These are phyloP conservation scores for Abrus pulchellus DNA, from an alignment of 306 rosid genomes.

Conservation along the genomic window DNA sequence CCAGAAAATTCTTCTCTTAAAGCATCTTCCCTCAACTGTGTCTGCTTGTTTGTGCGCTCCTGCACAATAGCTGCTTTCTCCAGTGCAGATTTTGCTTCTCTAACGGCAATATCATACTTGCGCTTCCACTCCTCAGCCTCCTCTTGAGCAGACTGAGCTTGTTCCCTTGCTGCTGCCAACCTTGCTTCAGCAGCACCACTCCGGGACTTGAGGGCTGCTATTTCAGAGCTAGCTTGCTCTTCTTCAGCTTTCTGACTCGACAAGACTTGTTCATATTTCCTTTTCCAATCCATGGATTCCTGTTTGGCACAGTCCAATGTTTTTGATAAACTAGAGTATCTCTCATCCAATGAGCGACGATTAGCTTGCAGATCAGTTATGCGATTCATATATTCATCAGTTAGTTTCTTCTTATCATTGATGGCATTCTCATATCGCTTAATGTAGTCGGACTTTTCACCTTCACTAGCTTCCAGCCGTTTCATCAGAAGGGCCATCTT, in stretches of 20 bases:
- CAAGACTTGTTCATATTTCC: conserved; percentile 76
- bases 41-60: conserved; percentile 81
- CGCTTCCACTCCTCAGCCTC: conserved; percentile 98
- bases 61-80: conserved; percentile 89
- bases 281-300: conserved; percentile 86
- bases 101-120: conserved; percentile 80
- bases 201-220: conserved; percentile 83
- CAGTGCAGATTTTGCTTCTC: conserved; percentile 89
- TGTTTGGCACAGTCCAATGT: conserved; percentile 79
- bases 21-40: conserved; percentile 91
- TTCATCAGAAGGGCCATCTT: conserved; percentile 72
- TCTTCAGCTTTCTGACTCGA: conserved; percentile 87
- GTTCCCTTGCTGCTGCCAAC: conserved; percentile 91
- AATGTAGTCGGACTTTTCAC: conserved; percentile 77
- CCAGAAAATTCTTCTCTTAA: conserved; percentile 82
- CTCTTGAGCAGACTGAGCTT: conserved; percentile 92
- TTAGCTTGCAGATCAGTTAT: conserved; percentile 81
- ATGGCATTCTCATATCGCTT: conserved; percentile 89
- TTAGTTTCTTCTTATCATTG: conserved; percentile 80
- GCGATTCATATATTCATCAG: conserved; percentile 90
- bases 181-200: conserved; percentile 93
- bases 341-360: conserved; percentile 76
- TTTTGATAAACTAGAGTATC: conserved; percentile 70
- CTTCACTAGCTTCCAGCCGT: conserved; percentile 87
- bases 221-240: conserved; percentile 82